Evolutionary conservation across 257 asterid genomes (phyloP).

Genomic region (Nicotiana paniculata): DNA sequence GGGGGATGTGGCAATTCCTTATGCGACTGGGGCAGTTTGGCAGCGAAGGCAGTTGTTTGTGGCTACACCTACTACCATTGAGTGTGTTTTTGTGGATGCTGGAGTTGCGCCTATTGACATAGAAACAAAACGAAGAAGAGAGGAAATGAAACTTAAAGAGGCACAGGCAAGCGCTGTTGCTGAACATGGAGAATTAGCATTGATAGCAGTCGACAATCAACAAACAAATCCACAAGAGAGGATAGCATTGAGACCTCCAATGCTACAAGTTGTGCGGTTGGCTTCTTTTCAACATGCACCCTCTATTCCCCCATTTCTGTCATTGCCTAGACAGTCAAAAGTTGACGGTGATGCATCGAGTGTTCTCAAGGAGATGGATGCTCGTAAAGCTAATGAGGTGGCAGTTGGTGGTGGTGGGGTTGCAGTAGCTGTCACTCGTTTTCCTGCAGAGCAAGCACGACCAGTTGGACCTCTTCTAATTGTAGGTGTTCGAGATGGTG

Average conservation of each 20-base stretch:
- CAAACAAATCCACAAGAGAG: conserved; percentile 64
- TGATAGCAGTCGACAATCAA: conserved; percentile 71
- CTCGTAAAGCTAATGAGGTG: conserved; percentile 69
- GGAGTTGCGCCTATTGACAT: conserved; percentile 79
- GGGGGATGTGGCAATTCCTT: conserved; percentile 96
- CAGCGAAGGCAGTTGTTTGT: conserved; percentile 95
- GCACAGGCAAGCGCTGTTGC: conserved; percentile 68
- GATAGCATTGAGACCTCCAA: conserved; percentile 76
- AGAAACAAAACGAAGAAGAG: conserved; percentile 74
- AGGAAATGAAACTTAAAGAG: conserved; percentile 69
- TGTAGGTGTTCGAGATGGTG: conserved; percentile 96
- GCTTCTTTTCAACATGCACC: conserved; percentile 96
- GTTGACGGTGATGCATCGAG: conserved; percentile 59
- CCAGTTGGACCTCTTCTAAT: conserved; percentile 91
- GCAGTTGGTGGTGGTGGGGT: conserved; percentile 99
- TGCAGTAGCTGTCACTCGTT: conserved; percentile 92
- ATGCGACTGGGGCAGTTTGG: conserved; percentile 98
- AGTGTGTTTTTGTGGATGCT: conserved; percentile 97
- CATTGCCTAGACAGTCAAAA: conserved; percentile 77
- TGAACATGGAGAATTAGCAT: conserved; percentile 91
- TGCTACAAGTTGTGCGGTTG: conserved; percentile 90
- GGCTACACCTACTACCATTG: conserved; percentile 92
- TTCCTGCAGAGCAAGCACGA: conserved; percentile 93
- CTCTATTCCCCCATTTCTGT: conserved; percentile 88
- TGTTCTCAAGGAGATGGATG: conserved; percentile 56